These are phyloP conservation scores for Cutaneotrichosporon arboriforme DNA, from an alignment of 1,284 basidiomycete species.

Conservation along the genomic window DNA sequence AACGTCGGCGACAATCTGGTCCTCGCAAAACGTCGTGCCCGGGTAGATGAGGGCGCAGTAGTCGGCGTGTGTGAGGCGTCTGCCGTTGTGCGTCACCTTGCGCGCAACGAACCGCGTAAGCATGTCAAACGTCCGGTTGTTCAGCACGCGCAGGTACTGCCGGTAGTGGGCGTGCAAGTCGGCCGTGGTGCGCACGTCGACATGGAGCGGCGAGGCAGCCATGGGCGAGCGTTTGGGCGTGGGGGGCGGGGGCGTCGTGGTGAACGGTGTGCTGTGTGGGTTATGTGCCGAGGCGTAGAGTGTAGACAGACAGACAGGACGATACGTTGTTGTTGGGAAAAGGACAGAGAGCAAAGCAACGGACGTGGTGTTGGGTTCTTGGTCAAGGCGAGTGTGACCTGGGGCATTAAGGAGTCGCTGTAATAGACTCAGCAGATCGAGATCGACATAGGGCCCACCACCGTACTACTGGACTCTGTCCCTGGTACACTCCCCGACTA, in stretches of 20 bases:
- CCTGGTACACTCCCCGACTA: too few relatives aligned
- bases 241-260: neutral
- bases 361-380: too few relatives aligned
- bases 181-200: conserved; percentile 3
- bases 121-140: conserved; percentile 10
- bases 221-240: neutral
- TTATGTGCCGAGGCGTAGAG: too few relatives aligned
- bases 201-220: conserved; percentile 4
- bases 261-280: neutral
- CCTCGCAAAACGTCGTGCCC: conserved; percentile 6
- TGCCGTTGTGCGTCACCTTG: conserved; percentile 6
- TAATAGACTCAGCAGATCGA: too few relatives aligned
- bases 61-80: neutral
- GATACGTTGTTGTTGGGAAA: too few relatives aligned
- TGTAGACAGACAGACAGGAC: neutral
- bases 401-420: too few relatives aligned
- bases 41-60: conserved; percentile 4
- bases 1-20: conserved; percentile 12
- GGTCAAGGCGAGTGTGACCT: too few relatives aligned
- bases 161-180: conserved; percentile 11
- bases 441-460: too few relatives aligned
- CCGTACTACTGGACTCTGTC: too few relatives aligned
- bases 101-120: conserved; percentile 8
- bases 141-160: conserved; percentile 13
- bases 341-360: neutral